Evolutionary conservation across 2,329 filamentous ascomycete species (phyloP), one percentile per base, ranked within the genome.

Genomic region (Epichloe gansuensis): DNA sequence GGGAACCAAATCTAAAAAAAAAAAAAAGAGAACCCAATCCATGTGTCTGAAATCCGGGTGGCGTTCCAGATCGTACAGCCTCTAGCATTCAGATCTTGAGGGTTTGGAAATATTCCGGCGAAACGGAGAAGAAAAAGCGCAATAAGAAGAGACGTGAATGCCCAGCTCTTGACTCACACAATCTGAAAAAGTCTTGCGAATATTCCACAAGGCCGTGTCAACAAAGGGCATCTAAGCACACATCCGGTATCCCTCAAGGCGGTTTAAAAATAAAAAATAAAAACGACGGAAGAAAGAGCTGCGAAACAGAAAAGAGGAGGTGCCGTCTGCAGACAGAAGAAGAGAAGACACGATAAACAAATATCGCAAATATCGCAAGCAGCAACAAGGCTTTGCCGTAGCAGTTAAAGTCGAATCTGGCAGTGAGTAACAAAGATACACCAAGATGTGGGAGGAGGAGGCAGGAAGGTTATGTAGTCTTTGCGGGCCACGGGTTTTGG

Each of bases 401-500:
- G 38, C 35, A 13, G 12, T 25, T 21, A 23, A 41, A 52, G 4
- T 46, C 46, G 21, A 31, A 39, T 38, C 47, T 46, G 43, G 44
- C 43, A 28, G 42, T 35, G 46, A 47, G 28, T n/a, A 50, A 38
- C 28, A 46, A 25, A 50, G 17, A 28, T 13, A 35, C 45, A 21
- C 23, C 46, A 45, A 44, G 28, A 37, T 21, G 42, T 39, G 39
- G 39, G 48, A 48, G 39, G 45, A 51, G 52, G 52, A 48, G 23
- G 48, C 44, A 48, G 45, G 45, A 41, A 41, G 52, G 21, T 54
- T 54, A 54, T 54, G 52, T 54, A 54, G 37, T 50, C n/a, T 25
- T 48, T 39, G 52, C 23, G 37, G 48, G 52, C 35, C 38, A 48
- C 28, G 44, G 38, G n/a, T 23, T 17, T 17, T 21, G 25, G n/a